These are phyloP conservation scores for Agrocybe chaxingu DNA, from an alignment of 768 basidiomycete genomes.

Conservation along the genomic window DNA sequence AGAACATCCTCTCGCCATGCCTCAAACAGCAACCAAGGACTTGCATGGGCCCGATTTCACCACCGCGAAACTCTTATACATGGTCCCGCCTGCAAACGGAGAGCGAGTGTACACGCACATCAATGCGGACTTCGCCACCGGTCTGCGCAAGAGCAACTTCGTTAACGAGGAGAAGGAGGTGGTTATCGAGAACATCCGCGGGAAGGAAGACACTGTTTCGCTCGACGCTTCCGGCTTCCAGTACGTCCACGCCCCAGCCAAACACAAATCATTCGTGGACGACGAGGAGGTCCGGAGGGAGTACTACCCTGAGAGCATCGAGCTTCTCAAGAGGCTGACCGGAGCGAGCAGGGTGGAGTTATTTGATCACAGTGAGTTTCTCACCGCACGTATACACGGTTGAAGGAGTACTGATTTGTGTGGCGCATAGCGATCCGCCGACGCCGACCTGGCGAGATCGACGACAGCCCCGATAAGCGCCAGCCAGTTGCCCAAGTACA, in stretches of 20 bases:
- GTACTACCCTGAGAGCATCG: conserved; percentile 61
- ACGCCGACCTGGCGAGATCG: conserved; percentile 31
- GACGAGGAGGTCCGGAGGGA: conserved; percentile 50
- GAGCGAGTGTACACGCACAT: conserved; percentile 34
- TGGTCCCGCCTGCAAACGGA: conserved; percentile 34
- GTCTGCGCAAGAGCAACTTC: conserved; percentile 35
- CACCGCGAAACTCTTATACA: conserved; percentile 34
- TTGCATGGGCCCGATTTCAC: conserved; percentile 11
- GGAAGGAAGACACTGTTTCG: conserved; percentile 39
- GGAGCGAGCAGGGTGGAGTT: conserved; percentile 55
- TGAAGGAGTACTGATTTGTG: neutral
- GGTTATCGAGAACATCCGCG: conserved; percentile 51
- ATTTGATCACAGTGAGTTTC: conserved; percentile 59
- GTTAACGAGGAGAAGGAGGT: conserved; percentile 23
- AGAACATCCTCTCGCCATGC: no score
- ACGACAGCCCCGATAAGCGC: conserved; percentile 33
- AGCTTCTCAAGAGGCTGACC: conserved; percentile 55
- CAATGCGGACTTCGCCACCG: conserved; percentile 29
- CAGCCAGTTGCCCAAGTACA: conserved; percentile 46
- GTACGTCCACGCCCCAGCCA: conserved; percentile 34
- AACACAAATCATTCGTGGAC: conserved; percentile 44
- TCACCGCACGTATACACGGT: conserved; percentile 10
- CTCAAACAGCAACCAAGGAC: no score
- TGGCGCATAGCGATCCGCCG: conserved; percentile 41
- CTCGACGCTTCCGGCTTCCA: conserved; percentile 55